Conservation (phyloP, 2,329 filamentous ascomycete genomes). For the Epichloe aotearoae region DNA sequence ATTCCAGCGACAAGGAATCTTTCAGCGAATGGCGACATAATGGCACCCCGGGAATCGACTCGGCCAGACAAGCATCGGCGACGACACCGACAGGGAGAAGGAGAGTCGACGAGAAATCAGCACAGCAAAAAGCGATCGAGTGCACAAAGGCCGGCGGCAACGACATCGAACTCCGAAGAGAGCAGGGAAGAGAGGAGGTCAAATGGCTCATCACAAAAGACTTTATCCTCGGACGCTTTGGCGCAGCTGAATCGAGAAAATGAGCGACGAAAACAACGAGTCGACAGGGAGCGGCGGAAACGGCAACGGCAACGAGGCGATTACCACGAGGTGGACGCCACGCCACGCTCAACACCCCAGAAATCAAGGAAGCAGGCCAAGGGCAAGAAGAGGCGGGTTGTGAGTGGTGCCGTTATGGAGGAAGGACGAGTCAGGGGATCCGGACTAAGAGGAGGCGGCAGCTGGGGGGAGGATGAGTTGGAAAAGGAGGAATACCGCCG, state of each 20-base stretch:
- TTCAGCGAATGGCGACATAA: neutral
- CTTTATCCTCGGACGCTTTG: slow-evolving; percentile 41
- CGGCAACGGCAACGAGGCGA: slow-evolving; percentile 6
- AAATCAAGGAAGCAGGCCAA: slow-evolving; percentile 22
- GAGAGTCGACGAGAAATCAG: slow-evolving; percentile 20
- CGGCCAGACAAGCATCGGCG: slow-evolving; percentile 11
- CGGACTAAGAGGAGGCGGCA: slow-evolving; percentile 30
- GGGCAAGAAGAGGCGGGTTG: slow-evolving; percentile 45
- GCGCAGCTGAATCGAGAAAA: slow-evolving; percentile 54
- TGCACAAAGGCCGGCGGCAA: slow-evolving; percentile 17
- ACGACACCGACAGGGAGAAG: slow-evolving; percentile 15
- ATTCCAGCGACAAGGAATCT: slow-evolving; percentile 3
- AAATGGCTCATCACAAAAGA: slow-evolving; percentile 10
- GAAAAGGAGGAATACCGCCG: slow-evolving; percentile 37
- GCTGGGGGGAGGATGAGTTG: slow-evolving; percentile 27
- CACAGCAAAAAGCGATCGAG: slow-evolving; percentile 24
- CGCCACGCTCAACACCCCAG: slow-evolving; percentile 2
- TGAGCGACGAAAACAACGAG: slow-evolving; percentile 32
- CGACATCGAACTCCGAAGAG: slow-evolving; percentile 19
- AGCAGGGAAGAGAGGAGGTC: slow-evolving; percentile 15
- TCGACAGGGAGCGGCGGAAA: slow-evolving; percentile 19
- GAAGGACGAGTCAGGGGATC: slow-evolving; percentile 39
- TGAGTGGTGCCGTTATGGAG: slow-evolving; percentile 56
- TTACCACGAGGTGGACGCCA: slow-evolving; percentile 1
- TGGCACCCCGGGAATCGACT: slow-evolving; percentile 7